These are phyloP conservation scores for Termitomyces sp. DNA, from an alignment of 768 basidiomycete genomes.

Conservation along the genomic window DNA sequence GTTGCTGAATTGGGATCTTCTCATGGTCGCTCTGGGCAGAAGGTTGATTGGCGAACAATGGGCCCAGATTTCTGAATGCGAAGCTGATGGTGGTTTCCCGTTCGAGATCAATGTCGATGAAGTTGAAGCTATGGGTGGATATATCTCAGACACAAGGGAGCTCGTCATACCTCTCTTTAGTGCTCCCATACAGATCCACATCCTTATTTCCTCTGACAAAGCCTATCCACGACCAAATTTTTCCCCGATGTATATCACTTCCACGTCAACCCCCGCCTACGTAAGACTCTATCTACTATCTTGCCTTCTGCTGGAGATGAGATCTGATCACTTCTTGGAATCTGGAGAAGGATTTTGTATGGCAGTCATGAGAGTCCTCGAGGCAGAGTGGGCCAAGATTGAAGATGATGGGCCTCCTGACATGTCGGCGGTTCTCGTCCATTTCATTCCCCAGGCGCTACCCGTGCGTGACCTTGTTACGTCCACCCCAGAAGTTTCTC, in stretches of 20 bases:
- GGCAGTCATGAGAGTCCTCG: constrained; percentile 62
- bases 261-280: constrained; percentile 66
- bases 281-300: constrained; percentile 79
- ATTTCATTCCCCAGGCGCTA: constrained; percentile 40
- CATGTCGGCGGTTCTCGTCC: constrained; percentile 57
- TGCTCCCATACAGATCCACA: constrained; percentile 59
- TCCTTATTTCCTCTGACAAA: constrained; percentile 48
- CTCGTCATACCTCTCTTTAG: constrained; percentile 59
- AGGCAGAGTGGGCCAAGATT: constrained; percentile 62
- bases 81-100: constrained; percentile 11
- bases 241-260: constrained; percentile 73
- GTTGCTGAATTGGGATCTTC: constrained; percentile 42
- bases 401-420: constrained; percentile 73
- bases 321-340: constrained; percentile 49
- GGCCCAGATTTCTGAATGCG: constrained; percentile 1
- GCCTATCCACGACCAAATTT: constrained; percentile 39
- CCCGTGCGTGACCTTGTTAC: constrained; percentile 3
- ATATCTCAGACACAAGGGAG: constrained; percentile 37
- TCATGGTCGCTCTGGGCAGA: constrained; percentile 51
- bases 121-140: constrained; percentile 52
- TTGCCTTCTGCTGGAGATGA: constrained; percentile 51
- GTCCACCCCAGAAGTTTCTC: not conserved
- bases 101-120: constrained; percentile 38
- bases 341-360: constrained; percentile 69
- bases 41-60: constrained; percentile 44